A percentile compares a stretch with the other conserved stretches of the same genome.
These are phyloP conservation scores for Omphalotus guepiniiformis DNA, from an alignment of 768 basidiomycete genomes.

Conservation along the genomic window DNA sequence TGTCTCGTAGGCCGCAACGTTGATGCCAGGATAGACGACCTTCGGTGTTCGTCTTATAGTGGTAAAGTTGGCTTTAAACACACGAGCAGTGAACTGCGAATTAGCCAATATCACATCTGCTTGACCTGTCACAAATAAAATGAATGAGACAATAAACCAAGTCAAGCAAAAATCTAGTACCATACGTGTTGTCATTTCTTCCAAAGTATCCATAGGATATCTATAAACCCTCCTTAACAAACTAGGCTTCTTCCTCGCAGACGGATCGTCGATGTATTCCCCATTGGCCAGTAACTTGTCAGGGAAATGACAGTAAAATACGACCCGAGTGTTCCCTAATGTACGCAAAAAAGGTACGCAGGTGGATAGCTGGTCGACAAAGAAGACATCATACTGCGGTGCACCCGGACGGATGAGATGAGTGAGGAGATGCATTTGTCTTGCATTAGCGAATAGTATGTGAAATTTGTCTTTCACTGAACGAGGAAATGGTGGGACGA, in stretches of 20 bases:
- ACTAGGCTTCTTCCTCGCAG: constrained; percentile 41
- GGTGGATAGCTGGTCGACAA: constrained; percentile 94
- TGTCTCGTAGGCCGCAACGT: constrained; percentile 64
- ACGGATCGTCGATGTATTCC: constrained; percentile 46
- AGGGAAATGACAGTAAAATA: constrained; percentile 98
- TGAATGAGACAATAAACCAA: constrained; percentile 1
- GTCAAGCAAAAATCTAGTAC: constrained; percentile 6
- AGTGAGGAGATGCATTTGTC: constrained; percentile 78
- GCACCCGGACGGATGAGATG: constrained; percentile 52
- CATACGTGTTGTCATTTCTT: constrained; percentile 86
- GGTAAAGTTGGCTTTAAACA: constrained; percentile 74
- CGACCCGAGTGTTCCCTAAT: constrained; percentile 69
- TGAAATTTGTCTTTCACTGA: constrained; percentile 78
- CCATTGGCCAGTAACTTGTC: constrained; percentile 87
- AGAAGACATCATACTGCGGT: constrained; percentile 73
- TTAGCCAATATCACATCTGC: constrained; percentile 91
- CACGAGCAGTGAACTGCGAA: constrained; percentile 81
- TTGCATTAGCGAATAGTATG: constrained; percentile 82
- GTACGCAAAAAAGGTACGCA: constrained; percentile 79
- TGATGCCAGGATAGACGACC: constrained; percentile 97
- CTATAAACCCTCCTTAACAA: constrained; percentile 77
- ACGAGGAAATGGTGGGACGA: constrained; percentile 76
- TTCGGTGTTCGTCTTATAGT: constrained; percentile 57
- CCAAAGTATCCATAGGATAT: constrained; percentile 84
- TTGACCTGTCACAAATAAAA: constrained; percentile 54